phyloP scores from a whole-genome alignment of 2,329 filamentous ascomycete genomes.

The Tympanopsis confertula region DNA sequence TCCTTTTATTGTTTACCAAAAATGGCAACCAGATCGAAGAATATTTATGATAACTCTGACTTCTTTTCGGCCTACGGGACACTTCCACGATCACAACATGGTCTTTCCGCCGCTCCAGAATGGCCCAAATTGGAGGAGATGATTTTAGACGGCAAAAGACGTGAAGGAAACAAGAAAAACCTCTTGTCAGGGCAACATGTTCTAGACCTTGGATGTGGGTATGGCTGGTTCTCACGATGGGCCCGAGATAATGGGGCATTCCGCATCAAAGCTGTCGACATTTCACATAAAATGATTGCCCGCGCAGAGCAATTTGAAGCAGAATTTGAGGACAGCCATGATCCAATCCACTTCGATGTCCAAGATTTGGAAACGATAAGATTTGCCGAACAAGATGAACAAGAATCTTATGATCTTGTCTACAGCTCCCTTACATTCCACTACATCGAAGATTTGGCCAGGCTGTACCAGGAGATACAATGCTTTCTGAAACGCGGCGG shows the following conservation, averaged over 20 bases:
- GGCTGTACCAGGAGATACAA: slow-evolving; percentile 18
- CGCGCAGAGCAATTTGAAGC: slow-evolving; percentile 17
- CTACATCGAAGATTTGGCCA: slow-evolving; percentile 20
- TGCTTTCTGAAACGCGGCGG: slow-evolving; percentile 19
- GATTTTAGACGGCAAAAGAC: too few relatives aligned
- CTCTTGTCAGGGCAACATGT: slow-evolving; percentile 19
- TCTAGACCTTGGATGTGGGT: slow-evolving; percentile 32
- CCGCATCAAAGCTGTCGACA: slow-evolving; percentile 22
- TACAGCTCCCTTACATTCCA: slow-evolving; percentile 29
- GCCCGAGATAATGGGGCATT: slow-evolving; percentile 22
- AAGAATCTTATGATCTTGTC: slow-evolving; percentile 19
- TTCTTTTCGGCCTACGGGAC: slow-evolving; percentile 30
- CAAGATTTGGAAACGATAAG: slow-evolving; percentile 20
- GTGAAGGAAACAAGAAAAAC: too few relatives aligned
- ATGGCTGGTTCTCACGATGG: slow-evolving; percentile 33
- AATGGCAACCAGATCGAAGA: slow-evolving; percentile 17
- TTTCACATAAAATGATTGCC: slow-evolving; percentile 29
- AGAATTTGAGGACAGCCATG: slow-evolving; percentile 6
- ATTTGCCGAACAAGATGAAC: slow-evolving; percentile 11
- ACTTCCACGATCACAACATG: slow-evolving; percentile 24
- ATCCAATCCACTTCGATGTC: slow-evolving; percentile 16
- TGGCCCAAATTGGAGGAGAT: slow-evolving; percentile 28
- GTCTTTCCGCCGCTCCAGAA: slow-evolving; percentile 26
- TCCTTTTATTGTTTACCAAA: background rate
- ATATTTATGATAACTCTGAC: slow-evolving; percentile 25